These are phyloP conservation scores for Alopecurus myosuroides DNA, from an alignment of 176 grass and related monocot genomes.

Conservation along the genomic window DNA sequence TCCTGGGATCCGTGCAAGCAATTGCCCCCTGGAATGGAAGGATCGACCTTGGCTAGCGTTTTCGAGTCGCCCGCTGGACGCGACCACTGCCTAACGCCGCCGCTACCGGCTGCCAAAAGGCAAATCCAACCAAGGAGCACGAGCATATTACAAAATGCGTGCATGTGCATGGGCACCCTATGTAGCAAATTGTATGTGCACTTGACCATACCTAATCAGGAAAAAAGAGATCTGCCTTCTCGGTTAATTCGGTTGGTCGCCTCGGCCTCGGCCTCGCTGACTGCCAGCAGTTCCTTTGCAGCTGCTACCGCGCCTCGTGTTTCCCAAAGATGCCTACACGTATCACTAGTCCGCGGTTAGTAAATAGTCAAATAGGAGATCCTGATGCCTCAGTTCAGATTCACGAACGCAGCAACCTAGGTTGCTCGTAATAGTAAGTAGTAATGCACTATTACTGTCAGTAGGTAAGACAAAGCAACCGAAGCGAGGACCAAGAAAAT, in stretches of 20 bases:
- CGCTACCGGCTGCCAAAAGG: constrained; percentile 29
- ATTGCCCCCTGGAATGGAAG: no score
- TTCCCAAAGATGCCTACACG: constrained; percentile 28
- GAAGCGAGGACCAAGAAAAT: not conserved
- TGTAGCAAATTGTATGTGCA: not conserved
- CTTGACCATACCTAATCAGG: constrained; percentile 14
- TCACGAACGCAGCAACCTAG: not conserved
- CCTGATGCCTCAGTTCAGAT: constrained; percentile 17
- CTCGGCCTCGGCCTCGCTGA: not conserved
- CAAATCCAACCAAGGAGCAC: constrained; percentile 5
- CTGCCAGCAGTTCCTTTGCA: not conserved
- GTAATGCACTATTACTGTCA: not conserved
- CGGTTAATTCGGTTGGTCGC: no score
- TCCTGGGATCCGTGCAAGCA: no score
- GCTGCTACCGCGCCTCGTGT: constrained; percentile 33
- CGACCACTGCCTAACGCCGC: not conserved
- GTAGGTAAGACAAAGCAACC: not conserved
- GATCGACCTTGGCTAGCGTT: constrained; percentile 7
- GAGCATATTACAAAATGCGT: not conserved
- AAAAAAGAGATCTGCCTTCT: constrained; percentile 12
- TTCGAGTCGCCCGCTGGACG: constrained; percentile 30
- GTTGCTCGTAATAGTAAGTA: no score
- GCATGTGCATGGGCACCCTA: constrained; percentile 17
- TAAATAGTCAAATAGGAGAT: not conserved
- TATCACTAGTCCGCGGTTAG: not conserved